Evolutionary conservation across 192 early-diverging fungal species (phyloP), one percentile per base, ranked within the genome.

Genomic region (Gaertneriomyces sp.): DNA sequence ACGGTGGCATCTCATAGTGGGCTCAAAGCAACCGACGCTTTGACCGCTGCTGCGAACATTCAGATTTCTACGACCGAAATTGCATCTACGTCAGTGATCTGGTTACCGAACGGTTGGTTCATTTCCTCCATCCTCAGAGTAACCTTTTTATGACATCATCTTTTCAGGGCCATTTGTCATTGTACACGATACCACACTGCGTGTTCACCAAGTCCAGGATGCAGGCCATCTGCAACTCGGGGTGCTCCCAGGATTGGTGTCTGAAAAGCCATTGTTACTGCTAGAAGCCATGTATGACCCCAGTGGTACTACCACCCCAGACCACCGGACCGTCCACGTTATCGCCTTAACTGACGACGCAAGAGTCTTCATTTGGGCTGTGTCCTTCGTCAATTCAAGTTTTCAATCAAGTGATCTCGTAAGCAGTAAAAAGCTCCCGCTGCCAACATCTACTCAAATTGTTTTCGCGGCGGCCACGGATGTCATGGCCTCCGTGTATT

Each of bases 1-100:
- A 74, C 76, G 20, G 72, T 70, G 42, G 72, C 71, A 9, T 80
- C 82, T 20, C 64, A 78, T 62, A 85, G 88, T 46, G 69, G 69
- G 6, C 56, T 70, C 2, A 42, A 61, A 4, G 58, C 54, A 4
- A 70, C 50, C 4, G 54, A 70, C 19, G 69, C 61, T 1, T 25
- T 70, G 12, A 46, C 25, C 9, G 17, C 40, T 11, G 39, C 58
- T 33, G 25, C 25, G 25, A 33, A 33, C 25, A 33, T 33, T 33
- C 25, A 0, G 2, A 33, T 33, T 33, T 7, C 67, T 6, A 25
- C 7, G 2, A 42, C 42, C 19, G 16, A 52, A 8, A 45, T 5
- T 42, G 4, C 4, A 51, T 8, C 7, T 39, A 39, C 50, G 17
- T 16, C 16, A 25, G 20, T 68, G 10, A 45, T 49, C 12, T 68